A percentile compares a stretch with the other conserved stretches of the same genome.
These are phyloP conservation scores for Phytophthora multivora DNA, from an alignment of 352 stramenopile species.

Conservation along the genomic window DNA sequence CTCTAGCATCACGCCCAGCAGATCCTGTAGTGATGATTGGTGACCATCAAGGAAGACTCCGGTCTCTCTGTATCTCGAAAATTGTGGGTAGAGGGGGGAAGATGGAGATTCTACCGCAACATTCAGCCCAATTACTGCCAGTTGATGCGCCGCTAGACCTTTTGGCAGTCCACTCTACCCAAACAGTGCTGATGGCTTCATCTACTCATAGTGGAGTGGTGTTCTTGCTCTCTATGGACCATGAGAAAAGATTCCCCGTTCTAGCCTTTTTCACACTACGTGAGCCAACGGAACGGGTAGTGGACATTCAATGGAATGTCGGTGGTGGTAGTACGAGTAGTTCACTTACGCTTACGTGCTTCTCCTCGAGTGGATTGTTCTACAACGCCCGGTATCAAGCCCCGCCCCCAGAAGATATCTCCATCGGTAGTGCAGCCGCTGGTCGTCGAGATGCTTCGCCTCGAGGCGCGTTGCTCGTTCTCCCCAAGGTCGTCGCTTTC, in stretches of 20 bases:
- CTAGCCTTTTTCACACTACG: slow-evolving; percentile 58
- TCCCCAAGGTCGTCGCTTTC: slow-evolving; percentile 52
- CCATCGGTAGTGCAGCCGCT: slow-evolving; percentile 13
- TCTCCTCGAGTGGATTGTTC: slow-evolving; percentile 53
- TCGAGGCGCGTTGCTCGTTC: slow-evolving; percentile 33
- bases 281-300: slow-evolving; percentile 39
- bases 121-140: slow-evolving; percentile 55
- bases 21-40: slow-evolving; percentile 71
- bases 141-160: slow-evolving; percentile 47
- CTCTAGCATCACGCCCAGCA: slow-evolving; percentile 44
- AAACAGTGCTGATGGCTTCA: slow-evolving; percentile 53
- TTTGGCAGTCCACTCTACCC: slow-evolving; percentile 61
- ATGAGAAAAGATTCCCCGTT: slow-evolving; percentile 69
- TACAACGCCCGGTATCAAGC: slow-evolving; percentile 49
- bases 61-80: slow-evolving; percentile 61
- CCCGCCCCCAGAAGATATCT: slow-evolving; percentile 27
- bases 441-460: slow-evolving; percentile 21
- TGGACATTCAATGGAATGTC: slow-evolving; percentile 69
- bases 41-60: slow-evolving; percentile 61
- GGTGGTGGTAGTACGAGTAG: slow-evolving; percentile 25
- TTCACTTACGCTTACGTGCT: slow-evolving; percentile 63
- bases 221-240: slow-evolving; percentile 71
- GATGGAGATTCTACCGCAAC: slow-evolving; percentile 68
- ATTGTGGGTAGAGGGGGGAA: slow-evolving; percentile 44
- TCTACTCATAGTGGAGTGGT: slow-evolving; percentile 52